A percentile compares a stretch with the other conserved stretches of the same genome.
Conservation (phyloP, 371 early-diverging fungal species). For the Sporodiniella umbellata region DNA sequence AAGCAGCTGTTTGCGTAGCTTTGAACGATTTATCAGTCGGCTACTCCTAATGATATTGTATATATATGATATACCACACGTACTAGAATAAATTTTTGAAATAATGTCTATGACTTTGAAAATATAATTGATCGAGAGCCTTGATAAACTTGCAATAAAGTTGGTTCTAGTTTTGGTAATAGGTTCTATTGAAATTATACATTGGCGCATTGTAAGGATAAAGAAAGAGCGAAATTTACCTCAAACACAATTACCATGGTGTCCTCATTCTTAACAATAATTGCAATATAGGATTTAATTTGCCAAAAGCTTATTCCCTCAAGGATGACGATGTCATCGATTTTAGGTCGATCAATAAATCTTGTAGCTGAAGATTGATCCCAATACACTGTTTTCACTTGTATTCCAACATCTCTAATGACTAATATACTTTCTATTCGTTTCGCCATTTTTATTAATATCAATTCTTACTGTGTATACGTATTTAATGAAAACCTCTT, state of each 20-base stretch:
- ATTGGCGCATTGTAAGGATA: neutral
- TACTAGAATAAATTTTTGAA: too few species aligned
- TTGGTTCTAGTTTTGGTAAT: conserved; percentile 47
- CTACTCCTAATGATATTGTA: conserved; percentile 21
- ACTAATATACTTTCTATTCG: conserved; percentile 58
- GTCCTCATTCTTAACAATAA: conserved; percentile 59
- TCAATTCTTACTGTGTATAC: neutral
- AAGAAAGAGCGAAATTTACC: conserved; percentile 30
- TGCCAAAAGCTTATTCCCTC: conserved; percentile 77
- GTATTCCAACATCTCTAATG: conserved; percentile 68
- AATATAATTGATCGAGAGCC: conserved; percentile 57
- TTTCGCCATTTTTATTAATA: neutral
- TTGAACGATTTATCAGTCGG: conserved; percentile 76
- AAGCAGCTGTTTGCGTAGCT: conserved; percentile 89
- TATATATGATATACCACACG: neutral
- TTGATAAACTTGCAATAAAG: conserved; percentile 52
- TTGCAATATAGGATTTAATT: conserved; percentile 71
- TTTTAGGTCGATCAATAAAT: conserved; percentile 63
- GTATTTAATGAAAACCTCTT: neutral
- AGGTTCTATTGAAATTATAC: conserved; percentile 37
- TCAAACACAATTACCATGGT: conserved; percentile 69
- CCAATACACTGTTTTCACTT: conserved; percentile 59
- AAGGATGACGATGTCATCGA: conserved; percentile 68
- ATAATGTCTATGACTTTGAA: conserved; percentile 10
- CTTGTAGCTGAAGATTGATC: conserved; percentile 51